Conservation (phyloP, 192 early-diverging fungal species). For the Linnemannia elongata region DNA sequence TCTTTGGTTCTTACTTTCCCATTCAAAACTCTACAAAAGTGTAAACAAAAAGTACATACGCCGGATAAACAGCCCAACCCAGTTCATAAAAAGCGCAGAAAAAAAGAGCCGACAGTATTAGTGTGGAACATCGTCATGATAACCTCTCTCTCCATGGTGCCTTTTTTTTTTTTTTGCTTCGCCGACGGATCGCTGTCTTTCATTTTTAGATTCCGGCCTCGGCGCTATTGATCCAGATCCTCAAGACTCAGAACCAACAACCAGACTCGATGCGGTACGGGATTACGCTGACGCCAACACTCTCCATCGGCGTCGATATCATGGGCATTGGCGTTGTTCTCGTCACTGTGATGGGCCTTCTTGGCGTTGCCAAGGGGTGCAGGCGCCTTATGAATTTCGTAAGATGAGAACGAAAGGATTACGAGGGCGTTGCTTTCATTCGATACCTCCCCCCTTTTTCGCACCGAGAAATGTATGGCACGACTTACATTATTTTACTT, state of each 20-base stretch:
- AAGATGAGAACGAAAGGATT: background rate
- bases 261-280: conserved; percentile 26
- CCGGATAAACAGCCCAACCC: background rate
- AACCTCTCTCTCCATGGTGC: background rate
- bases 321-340: conserved; percentile 44
- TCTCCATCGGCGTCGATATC: conserved; percentile 42
- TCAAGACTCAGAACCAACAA: conserved; percentile 28
- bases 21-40: background rate
- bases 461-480: background rate
- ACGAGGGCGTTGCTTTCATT: background rate
- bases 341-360: conserved; percentile 35
- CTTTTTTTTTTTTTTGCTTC: conserved; percentile 7
- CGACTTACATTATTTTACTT: background rate
- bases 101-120: background rate
- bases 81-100: background rate
- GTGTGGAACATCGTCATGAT: background rate
- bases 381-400: conserved; percentile 45
- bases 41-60: background rate
- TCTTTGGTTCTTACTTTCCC: background rate
- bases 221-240: conserved; percentile 38
- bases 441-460: background rate
- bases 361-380: conserved; percentile 43
- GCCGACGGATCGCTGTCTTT: background rate
- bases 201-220: conserved; percentile 45
- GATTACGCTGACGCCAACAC: conserved; percentile 32